These are phyloP conservation scores for Suillus placidus DNA, from an alignment of 768 basidiomycete species.

Conservation along the genomic window DNA sequence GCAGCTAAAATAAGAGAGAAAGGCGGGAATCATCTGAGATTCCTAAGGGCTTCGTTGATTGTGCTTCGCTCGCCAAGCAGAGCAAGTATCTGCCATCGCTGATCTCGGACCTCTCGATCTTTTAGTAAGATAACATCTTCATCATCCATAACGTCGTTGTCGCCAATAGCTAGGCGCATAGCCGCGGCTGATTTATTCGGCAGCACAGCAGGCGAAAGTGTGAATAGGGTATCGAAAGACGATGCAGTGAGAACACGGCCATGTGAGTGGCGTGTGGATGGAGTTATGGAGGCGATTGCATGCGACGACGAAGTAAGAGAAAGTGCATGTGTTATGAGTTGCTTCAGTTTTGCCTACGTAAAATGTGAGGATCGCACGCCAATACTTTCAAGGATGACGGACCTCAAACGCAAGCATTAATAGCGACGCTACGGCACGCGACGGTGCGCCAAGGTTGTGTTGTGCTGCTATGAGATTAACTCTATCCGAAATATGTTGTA, in stretches of 20 bases:
- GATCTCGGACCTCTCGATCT: constrained; percentile 67
- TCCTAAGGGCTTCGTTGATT: constrained; percentile 59
- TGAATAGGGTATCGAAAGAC: constrained; percentile 79
- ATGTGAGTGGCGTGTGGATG: constrained; percentile 47
- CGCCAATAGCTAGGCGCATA: constrained; percentile 64
- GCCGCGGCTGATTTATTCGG: constrained; percentile 81
- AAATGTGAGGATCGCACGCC: background rate
- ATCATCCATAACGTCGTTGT: constrained; percentile 48
- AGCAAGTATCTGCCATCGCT: constrained; percentile 78
- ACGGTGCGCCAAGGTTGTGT: constrained; percentile 64
- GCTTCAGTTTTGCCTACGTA: constrained; percentile 75
- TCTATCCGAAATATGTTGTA: constrained; percentile 78
- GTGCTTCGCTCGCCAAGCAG: constrained; percentile 74
- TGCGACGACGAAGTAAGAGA: constrained; percentile 77
- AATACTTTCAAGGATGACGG: constrained; percentile 15
- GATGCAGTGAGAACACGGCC: constrained; percentile 59
- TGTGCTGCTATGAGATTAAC: constrained; percentile 83
- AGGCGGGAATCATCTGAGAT: constrained; percentile 30
- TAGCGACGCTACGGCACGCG: constrained; percentile 63
- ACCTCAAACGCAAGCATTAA: constrained; percentile 83
- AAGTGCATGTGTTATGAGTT: constrained; percentile 78
- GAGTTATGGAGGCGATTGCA: constrained; percentile 74
- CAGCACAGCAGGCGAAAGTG: constrained; percentile 73
- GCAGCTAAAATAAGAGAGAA: background rate
- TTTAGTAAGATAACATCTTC: constrained; percentile 56